These are phyloP conservation scores for Parmelia sp. DNA, from an alignment of 495 filamentous ascomycete species.

Conservation along the genomic window DNA sequence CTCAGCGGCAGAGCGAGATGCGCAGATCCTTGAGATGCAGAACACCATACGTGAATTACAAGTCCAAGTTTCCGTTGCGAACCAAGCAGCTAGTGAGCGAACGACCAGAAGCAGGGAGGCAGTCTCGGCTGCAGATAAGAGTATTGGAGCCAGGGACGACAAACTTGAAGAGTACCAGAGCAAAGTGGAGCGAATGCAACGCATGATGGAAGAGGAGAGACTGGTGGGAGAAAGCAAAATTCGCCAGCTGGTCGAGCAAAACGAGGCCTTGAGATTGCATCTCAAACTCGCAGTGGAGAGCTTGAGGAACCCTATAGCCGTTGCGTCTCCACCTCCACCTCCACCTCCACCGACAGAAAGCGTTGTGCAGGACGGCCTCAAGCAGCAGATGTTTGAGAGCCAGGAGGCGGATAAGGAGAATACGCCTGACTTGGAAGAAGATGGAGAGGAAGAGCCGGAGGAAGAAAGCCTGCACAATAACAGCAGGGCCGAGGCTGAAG, in stretches of 20 bases:
- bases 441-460: constrained; percentile 43
- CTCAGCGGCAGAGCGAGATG: constrained; percentile 80
- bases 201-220: constrained; percentile 85
- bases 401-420: constrained; percentile 24
- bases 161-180: constrained; percentile 89
- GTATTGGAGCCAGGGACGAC: constrained; percentile 55
- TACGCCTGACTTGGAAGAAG: constrained; percentile 31
- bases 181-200: constrained; percentile 74
- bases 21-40: constrained; percentile 87
- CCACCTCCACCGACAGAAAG: constrained; percentile 26
- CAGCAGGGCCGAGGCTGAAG: constrained; percentile 39
- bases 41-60: constrained; percentile 84
- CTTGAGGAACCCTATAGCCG: constrained; percentile 78
- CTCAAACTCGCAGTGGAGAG: constrained; percentile 79
- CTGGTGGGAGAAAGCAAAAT: constrained; percentile 91
- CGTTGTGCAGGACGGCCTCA: constrained; percentile 9
- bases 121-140: constrained; percentile 38
- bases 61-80: constrained; percentile 53
- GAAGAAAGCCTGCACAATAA: constrained; percentile 32
- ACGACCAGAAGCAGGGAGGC: constrained; percentile 18
- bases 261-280: constrained; percentile 80
- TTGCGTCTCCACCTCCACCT: constrained; percentile 34
- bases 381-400: constrained; percentile 15
- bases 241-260: constrained; percentile 74
- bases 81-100: constrained; percentile 29